Percentiles rank a stretch among this genome's conserved stretches.
These are phyloP conservation scores for Fusarium acutatum DNA, from an alignment of 2,329 filamentous ascomycete species.

Conservation along the genomic window DNA sequence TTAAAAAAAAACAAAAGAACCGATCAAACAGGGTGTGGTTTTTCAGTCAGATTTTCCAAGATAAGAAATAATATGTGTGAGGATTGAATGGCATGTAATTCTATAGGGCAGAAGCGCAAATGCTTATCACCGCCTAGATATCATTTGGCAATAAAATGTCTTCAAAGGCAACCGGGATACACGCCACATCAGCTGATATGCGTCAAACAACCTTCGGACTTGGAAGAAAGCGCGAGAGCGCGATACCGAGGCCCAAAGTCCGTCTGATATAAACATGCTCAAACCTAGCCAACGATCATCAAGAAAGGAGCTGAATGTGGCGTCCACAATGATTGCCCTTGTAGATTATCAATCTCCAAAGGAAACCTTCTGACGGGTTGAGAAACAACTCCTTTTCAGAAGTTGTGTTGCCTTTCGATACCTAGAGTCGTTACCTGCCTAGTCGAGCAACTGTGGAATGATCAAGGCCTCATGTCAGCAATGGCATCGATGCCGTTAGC, in stretches of 20 bases:
- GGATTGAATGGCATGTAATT: not conserved
- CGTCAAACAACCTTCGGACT: not conserved
- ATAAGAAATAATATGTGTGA: not conserved
- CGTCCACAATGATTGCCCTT: not conserved
- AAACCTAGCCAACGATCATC: not conserved
- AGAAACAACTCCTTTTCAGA: not conserved
- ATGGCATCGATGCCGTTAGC: not conserved
- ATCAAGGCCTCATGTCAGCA: not conserved
- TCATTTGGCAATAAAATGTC: not conserved
- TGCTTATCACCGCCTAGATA: not conserved
- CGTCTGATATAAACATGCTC: not conserved
- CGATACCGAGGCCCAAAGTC: not conserved
- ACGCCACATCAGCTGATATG: constrained; percentile 17
- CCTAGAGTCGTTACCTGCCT: not conserved
- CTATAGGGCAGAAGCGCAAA: not conserved
- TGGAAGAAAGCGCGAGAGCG: constrained; percentile 22
- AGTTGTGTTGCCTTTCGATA: not conserved
- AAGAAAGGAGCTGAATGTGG: not conserved
- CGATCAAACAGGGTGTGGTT: not conserved
- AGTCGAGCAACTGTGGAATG: not conserved
- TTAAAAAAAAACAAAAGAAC: not conserved
- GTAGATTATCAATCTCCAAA: not conserved
- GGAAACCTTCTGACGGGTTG: not conserved
- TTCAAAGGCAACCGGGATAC: not conserved
- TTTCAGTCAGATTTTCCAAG: not conserved